Evolutionary conservation across 1,139 yeast species (phyloP), one percentile per base, ranked within the genome.

Genomic region (Arxiozyma heterogenica): DNA sequence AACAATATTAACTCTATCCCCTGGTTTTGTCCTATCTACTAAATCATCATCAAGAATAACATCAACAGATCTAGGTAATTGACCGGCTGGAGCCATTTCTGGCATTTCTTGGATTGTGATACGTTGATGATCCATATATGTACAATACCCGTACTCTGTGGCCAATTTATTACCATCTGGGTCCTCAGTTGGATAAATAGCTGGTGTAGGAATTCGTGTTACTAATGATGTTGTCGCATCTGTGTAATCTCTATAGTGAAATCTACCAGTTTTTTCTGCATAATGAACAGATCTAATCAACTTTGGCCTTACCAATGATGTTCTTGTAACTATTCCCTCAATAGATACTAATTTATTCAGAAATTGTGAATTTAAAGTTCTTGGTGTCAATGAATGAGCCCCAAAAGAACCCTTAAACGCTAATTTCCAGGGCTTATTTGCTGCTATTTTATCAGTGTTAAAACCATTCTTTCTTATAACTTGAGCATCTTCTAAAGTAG

Each of bases 21-120:
- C 99, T 0, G 98, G 98, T 70, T 93, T 93, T 50, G 90, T 87
- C 54, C 75, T 73, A 67, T 93, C 99, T 1, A 93, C 98, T 60
- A 93, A 76, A 68, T 93, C 98, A 65, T 91, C 98, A 69, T 93
- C 97, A 66, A 94, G 75, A 23, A 93, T 80, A 43, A 93, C 86
- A 67, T 93, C 98, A 44, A 93, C 81, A 1, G 96, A 84, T 61
- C 98, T 78, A 45, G 99, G 98, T 59, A 93, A 76, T 71, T 93
- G 98, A 56, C 99, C 98, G 1, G 98, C 95, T 20, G 98, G 98
- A 0, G 98, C 97, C 61, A 86, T 80, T 73, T 93, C 99, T 0
- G 98, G 99, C 93, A 94, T 88, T 73, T 93, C 99, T 71, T 93
- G 99, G 43, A 93, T 86, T 0, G 96, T 83, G 42, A 93, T 79